phyloP scores from a whole-genome alignment of 164 flowering plant species.

The Litsea cubeba region DNA sequence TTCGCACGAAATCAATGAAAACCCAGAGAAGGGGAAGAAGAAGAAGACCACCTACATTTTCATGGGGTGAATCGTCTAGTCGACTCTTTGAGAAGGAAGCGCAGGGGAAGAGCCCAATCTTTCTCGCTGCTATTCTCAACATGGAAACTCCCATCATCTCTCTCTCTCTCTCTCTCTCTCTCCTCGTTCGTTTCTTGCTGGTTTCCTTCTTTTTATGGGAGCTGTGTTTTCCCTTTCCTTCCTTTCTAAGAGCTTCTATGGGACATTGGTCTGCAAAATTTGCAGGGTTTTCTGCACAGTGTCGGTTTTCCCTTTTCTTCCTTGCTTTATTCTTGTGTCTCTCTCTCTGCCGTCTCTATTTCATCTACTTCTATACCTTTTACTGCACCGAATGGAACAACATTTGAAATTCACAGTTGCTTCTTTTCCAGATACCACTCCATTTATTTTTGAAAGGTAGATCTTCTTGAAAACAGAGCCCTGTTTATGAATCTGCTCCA shows the following conservation, averaged over 20 bases:
- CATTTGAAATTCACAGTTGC: no score
- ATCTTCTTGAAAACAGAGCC: no score
- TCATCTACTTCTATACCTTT: neutral
- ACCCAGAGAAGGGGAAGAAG: neutral
- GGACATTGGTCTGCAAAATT: neutral
- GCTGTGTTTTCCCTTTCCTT: no score
- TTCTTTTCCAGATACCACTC: no score
- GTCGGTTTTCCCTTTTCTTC: neutral
- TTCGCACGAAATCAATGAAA: neutral
- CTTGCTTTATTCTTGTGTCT: neutral
- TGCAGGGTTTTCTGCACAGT: constrained; percentile 1
- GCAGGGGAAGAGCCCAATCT: constrained; percentile 23
- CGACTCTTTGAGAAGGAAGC: constrained; percentile 14
- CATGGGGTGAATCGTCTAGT: constrained; percentile 11
- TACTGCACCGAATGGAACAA: no score
- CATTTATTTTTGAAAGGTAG: no score
- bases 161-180: neutral
- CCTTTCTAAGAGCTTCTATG: neutral
- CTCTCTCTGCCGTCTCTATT: neutral
- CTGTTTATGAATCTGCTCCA: no score
- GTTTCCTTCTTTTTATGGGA: neutral
- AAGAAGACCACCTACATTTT: constrained; percentile 14
- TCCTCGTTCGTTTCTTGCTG: neutral
- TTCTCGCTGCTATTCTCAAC: constrained; percentile 21
- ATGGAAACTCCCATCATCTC: constrained; percentile 18